These are phyloP conservation scores for Mycena citricolor DNA, from an alignment of 1,284 basidiomycete species.

Conservation along the genomic window DNA sequence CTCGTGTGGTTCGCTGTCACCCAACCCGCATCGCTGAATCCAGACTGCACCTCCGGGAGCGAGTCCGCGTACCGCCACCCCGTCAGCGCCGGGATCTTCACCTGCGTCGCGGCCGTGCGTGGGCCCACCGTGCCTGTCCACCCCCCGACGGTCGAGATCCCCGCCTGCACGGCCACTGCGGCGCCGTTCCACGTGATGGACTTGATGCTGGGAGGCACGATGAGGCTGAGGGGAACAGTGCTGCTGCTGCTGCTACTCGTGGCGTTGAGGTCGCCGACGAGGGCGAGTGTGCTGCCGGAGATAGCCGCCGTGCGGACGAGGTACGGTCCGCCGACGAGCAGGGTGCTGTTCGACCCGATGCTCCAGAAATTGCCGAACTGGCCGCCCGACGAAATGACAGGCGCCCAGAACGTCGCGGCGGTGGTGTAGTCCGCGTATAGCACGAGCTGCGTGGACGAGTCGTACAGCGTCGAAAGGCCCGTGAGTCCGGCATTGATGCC, in stretches of 20 bases:
- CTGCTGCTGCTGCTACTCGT: no score
- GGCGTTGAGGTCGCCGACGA: slow-evolving; percentile 50
- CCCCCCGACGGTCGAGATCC: slow-evolving; percentile 14
- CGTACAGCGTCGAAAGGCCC: slow-evolving; percentile 62
- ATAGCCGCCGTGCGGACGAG: slow-evolving; percentile 52
- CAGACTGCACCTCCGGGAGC: slow-evolving; percentile 33
- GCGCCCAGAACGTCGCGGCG: slow-evolving; percentile 54
- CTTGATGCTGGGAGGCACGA: slow-evolving; percentile 51
- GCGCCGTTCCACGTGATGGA: slow-evolving; percentile 73
- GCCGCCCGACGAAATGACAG: slow-evolving; percentile 34
- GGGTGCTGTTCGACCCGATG: slow-evolving; percentile 49
- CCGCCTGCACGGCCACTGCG: slow-evolving; percentile 32
- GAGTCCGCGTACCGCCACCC: slow-evolving; percentile 31
- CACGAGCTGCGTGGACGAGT: slow-evolving; percentile 63
- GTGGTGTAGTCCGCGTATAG: slow-evolving; percentile 65
- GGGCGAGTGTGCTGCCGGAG: slow-evolving; percentile 36
- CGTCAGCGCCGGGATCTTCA: slow-evolving; percentile 39
- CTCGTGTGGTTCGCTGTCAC: slow-evolving; percentile 33
- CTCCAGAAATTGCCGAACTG: slow-evolving; percentile 45
- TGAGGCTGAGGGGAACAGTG: slow-evolving; percentile 44
- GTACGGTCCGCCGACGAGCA: slow-evolving; percentile 56
- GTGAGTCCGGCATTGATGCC: slow-evolving; percentile 49
- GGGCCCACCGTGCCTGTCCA: slow-evolving; percentile 16
- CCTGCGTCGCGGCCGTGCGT: slow-evolving; percentile 5
- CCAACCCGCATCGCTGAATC: slow-evolving; percentile 36